These are phyloP conservation scores for Nidula niveotomentosa DNA, from an alignment of 1,284 basidiomycete species.

Conservation along the genomic window DNA sequence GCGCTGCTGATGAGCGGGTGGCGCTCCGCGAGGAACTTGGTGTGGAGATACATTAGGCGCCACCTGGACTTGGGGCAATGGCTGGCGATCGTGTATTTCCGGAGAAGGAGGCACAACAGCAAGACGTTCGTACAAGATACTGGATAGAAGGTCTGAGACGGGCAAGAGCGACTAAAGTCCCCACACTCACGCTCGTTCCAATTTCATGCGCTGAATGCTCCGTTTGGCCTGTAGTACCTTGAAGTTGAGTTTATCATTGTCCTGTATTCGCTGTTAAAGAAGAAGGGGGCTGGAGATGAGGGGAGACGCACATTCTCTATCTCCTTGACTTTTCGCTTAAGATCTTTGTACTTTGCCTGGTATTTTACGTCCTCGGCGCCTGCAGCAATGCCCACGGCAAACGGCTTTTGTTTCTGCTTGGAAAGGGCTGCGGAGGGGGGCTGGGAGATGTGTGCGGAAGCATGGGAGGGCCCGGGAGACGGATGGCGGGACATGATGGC, in stretches of 20 bases:
- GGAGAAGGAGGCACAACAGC: conserved; percentile 57
- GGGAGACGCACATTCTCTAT: conserved; percentile 70
- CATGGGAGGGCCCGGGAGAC: conserved; percentile 45
- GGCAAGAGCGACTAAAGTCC: conserved; percentile 12
- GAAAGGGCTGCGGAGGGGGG: conserved; percentile 17
- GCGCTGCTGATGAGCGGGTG: conserved; percentile 33
- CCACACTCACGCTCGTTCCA: conserved; percentile 84
- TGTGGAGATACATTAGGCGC: conserved; percentile 32
- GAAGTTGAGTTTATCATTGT: conserved; percentile 86
- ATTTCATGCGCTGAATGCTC: conserved; percentile 85
- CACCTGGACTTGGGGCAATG: conserved; percentile 34
- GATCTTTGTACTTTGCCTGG: conserved; percentile 85
- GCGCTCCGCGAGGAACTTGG: conserved; percentile 18
- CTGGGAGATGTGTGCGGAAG: conserved; percentile 15
- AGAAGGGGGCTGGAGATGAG: conserved; percentile 9
- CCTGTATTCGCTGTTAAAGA: conserved; percentile 40
- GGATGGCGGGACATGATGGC: conserved; percentile 54
- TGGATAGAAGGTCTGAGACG: conserved; percentile 29
- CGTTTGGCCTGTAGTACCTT: conserved; percentile 82
- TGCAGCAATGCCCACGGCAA: conserved; percentile 65
- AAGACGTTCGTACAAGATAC: conserved; percentile 78
- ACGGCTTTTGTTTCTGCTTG: conserved; percentile 52
- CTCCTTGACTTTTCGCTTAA: conserved; percentile 87
- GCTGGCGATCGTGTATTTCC: conserved; percentile 39
- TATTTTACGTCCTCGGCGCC: conserved; percentile 89